Conservation (phyloP, 1,284 basidiomycete genomes). For the Boletus holoroseus region DNA sequence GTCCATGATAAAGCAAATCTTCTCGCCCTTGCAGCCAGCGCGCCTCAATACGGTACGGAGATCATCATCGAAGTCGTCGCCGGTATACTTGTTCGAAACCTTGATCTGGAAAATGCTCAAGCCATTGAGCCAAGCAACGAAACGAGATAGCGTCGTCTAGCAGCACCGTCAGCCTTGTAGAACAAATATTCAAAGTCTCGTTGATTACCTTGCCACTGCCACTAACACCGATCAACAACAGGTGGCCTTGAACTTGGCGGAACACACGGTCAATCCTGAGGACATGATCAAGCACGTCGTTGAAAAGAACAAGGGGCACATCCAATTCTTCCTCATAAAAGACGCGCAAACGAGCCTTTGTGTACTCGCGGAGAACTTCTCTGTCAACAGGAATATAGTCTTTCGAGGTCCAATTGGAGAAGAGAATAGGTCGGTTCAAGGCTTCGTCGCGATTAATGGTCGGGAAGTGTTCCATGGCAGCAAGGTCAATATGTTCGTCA, state of each 20-base stretch:
- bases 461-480: conserved; percentile 87
- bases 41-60: conserved; percentile 89
- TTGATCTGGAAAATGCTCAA: conserved; percentile 99
- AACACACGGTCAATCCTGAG: conserved; percentile 98
- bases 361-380: conserved; percentile 91
- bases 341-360: conserved; percentile 89
- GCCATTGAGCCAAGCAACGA: conserved; percentile 99
- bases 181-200: background rate
- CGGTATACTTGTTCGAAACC: conserved; percentile 97
- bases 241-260: conserved; percentile 94
- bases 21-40: conserved; percentile 96
- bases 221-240: conserved; percentile 94
- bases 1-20: conserved; percentile 99
- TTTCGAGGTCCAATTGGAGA: conserved; percentile 99
- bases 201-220: conserved; percentile 88
- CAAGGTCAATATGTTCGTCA: conserved; percentile 85
- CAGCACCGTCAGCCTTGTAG: conserved; percentile 14
- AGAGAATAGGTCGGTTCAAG: conserved; percentile 85
- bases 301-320: conserved; percentile 97
- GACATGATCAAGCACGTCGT: conserved; percentile 97
- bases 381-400: conserved; percentile 94
- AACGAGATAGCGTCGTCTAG: conserved; percentile 94
- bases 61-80: conserved; percentile 98
- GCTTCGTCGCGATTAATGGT: conserved; percentile 83
- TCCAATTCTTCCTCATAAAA: conserved; percentile 99